These are phyloP conservation scores for Podospora comata DNA, from an alignment of 495 filamentous ascomycete species.

Conservation along the genomic window DNA sequence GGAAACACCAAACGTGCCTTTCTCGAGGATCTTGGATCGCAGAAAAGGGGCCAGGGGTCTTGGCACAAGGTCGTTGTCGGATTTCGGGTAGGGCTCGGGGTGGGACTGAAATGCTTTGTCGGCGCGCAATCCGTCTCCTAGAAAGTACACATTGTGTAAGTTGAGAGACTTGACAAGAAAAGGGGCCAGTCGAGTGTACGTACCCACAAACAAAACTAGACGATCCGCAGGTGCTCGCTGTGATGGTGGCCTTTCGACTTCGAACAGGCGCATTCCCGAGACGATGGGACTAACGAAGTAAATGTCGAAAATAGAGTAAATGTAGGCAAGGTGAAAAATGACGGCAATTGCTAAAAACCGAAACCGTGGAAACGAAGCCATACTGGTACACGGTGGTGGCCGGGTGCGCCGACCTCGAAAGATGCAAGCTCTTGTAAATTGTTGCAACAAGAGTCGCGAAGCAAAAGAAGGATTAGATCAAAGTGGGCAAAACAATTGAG, in stretches of 20 bases:
- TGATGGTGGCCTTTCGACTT: conserved; percentile 58
- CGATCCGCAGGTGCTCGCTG: conserved; percentile 79
- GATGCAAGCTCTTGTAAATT: not conserved
- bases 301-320: conserved; percentile 97
- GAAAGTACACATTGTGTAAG: conserved; percentile 9
- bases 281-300: conserved; percentile 99
- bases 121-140: conserved; percentile 89
- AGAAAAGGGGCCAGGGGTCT: conserved; percentile 89
- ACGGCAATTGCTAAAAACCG: conserved; percentile 90
- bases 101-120: conserved; percentile 97
- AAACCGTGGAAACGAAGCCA: conserved; percentile 78
- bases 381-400: conserved; percentile 32
- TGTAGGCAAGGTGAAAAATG: conserved; percentile 91
- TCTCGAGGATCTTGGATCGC: conserved; percentile 76
- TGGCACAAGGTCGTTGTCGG: conserved; percentile 54
- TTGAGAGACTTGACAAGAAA: not conserved
- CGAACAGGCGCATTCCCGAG: conserved; percentile 83
- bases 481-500: conserved; percentile 6
- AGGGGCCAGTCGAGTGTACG: conserved; percentile 30
- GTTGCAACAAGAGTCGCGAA: not conserved
- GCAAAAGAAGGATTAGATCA: not conserved
- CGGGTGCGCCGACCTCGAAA: not conserved
- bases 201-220: conserved; percentile 91
- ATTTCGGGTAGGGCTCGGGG: conserved; percentile 77
- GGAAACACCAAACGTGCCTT: conserved; percentile 98